Base-by-base conservation (phyloP, 306 rosid genomes). In the Prinsepia uniflora region DNA sequence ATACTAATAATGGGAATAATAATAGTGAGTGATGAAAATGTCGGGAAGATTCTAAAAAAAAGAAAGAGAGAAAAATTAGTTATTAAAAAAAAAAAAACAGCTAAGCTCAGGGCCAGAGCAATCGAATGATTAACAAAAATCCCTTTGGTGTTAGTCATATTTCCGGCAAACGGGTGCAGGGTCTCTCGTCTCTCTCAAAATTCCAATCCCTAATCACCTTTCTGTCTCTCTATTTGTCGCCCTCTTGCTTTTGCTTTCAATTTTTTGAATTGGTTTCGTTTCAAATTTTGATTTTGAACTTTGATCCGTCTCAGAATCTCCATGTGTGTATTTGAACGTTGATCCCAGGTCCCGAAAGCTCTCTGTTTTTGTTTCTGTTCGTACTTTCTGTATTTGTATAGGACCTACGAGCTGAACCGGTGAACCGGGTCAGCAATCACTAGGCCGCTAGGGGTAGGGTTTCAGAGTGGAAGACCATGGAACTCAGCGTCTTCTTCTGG, bases 61-160 rank as follows among this genome's bases (percentile, higher is more conserved):
- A 1, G 34, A 39, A 50, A 9, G 5, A 7, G 4, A 30, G 0
- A 1, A 30, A 9, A 34, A 15, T 1, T 22, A n/a, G 50, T 47
- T 0, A 5, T 9, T 46, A 2, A 5, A 34, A 6, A 13, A 59
- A 42, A 47, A 68, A 68, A 4, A 53, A 42, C 45, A 70, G 44
- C 74, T 44, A 14, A 56, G 74, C 65, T 70, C 65, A 9, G 55
- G 65, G 5, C 74, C 44, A 42, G 74, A 42, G 24, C 8, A n/a
- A 41, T 43, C 18, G 34, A 58, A 68, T 68, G 72, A 68, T 68
- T 53, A 36, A 40, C 72, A 53, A 53, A 65, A 39, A 3, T 53
- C 72, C 63, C 39, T 40, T 7, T 5, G 62, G 62, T 7, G 50
- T 41, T 20, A 42, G 65, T 42, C 53, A 15, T 42, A 39, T 41